Evolutionary conservation across 176 grass and related monocot genomes (phyloP).

Genomic region (Panicum miliaceum): DNA sequence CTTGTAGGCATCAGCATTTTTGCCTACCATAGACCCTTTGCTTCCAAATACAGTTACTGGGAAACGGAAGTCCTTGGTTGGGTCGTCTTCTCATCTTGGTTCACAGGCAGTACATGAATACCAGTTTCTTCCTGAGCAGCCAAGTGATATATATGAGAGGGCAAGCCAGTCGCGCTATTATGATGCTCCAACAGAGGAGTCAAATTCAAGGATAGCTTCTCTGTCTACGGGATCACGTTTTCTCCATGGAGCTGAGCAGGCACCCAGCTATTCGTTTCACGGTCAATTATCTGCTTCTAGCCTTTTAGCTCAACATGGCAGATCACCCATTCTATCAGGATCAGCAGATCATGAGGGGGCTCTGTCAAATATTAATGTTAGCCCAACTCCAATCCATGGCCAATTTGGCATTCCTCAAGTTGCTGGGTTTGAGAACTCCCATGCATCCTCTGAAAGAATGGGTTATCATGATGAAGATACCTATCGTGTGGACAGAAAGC

Average conservation of each 20-base stretch:
- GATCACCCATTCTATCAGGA: conserved; percentile 40
- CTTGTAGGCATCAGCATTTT: conserved; percentile 70
- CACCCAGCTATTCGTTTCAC: conserved; percentile 65
- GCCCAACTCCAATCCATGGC: conserved; percentile 49
- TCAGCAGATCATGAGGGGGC: conserved; percentile 59
- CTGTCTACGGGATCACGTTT: conserved; percentile 51
- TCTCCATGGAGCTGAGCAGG: conserved; percentile 63
- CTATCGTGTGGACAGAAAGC: conserved; percentile 77
- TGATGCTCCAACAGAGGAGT: conserved; percentile 61
- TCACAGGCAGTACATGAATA: conserved; percentile 74
- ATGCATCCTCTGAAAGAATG: conserved; percentile 61
- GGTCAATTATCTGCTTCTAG: conserved; percentile 64
- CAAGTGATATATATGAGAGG: conserved; percentile 72
- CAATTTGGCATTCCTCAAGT: conserved; percentile 58
- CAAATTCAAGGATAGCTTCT: conserved; percentile 52
- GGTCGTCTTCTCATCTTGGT: conserved; percentile 60
- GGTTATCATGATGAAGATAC: conserved; percentile 64
- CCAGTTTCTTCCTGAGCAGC: conserved; percentile 87
- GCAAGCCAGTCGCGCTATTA: conserved; percentile 54
- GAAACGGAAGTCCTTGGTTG: conserved; percentile 60
- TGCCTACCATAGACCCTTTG: conserved; percentile 61
- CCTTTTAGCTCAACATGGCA: conserved; percentile 63
- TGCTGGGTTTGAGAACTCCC: conserved; percentile 53
- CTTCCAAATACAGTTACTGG: conserved; percentile 55
- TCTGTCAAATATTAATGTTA: conserved; percentile 55